Base-by-base conservation (phyloP, 371 early-diverging fungal species). In the Apophysomyces trapeziformis region DNA sequence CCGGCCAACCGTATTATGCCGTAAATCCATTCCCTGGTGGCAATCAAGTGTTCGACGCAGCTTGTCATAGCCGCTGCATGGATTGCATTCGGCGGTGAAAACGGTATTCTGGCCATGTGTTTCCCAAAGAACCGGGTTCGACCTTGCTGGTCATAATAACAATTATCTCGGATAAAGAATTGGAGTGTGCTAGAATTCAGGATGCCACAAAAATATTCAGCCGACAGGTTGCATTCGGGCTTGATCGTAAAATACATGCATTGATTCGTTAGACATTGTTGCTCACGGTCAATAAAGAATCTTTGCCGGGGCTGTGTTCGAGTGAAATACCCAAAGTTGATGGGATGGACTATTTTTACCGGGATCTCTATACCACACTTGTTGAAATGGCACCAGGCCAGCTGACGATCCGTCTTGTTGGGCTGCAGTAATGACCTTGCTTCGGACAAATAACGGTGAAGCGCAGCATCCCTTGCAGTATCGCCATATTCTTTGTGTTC, bases 261-360 rank as follows among this genome's bases (percentile, higher is more conserved):
- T 62, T 88, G 88, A 58, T 85, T 86, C 1, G 88, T 86, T 5
- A 86, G 80, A 7, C 74, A 73, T 16, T 65, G 69, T 6, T 63
- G 45, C 0, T 70, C 44, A 5, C 54, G 71, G 59, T 87, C 88
- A 7, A 87, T 68, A 63, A 87, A 87, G 66, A 87, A 87, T 0
- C 88, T 76, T 37, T 79, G 84, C 0, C 88, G 80, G 7, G 86
- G 88, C 41, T 88, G 87, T 1, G 86, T 78, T 1, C 70, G 66
- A 5, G 86, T 82, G 65, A 87, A 88, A 63, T 89, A 88, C 3
- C 89, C 88, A 68, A 82, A 87, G 61, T 89, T 88, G 73, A 88
- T 88, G 0, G 89, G 89, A 63, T 86, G 86, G 5, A 89, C 72
- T 13, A 89, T 78, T 57, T 89, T 89, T 43, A 82, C 78, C 1